Base-by-base conservation (phyloP, 2,329 filamentous ascomycete genomes). In the Dactylellina sp. region DNA sequence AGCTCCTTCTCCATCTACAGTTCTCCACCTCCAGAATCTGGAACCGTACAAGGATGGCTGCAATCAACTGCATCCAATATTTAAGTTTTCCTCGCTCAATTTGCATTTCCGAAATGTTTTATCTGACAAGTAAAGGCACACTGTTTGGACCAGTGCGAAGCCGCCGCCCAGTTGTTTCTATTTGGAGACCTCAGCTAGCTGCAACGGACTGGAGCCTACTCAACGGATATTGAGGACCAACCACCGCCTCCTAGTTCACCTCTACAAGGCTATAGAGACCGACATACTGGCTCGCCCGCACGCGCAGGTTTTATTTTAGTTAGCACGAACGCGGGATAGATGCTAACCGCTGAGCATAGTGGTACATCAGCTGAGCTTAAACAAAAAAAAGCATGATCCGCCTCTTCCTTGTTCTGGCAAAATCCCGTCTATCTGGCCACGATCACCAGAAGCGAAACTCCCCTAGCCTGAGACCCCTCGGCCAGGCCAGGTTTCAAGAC, bases 401-500 rank as follows among this genome's bases (percentile, higher is more conserved):
- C 52, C 14, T 55, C 50, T 59, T 68, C 52, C 60, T 60, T 53
- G 59, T 42, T 32, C 46, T 25, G 47, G 49, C 22, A 56, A 44
- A 59, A 65, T 39, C 44, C 42, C 50, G 70, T 50, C 61, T 74
- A 66, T 74, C 70, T 53, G 61, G 32, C 70, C 70, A 74, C 70
- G 61, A 66, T 74, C 55, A 66, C 35, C 60, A 72, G 61, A 72
- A 60, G 68, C 68, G 68, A 74, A 65, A 65, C 53, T 37, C 24
- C 53, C 28, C 61, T 22, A 64, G 53, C 39, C 37, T 37, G 32
- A 18, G 32, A 39, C 42, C 62, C 52, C 42, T 52, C 60, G 49
- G 46, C 53, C 61, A 65, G 61, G 55, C 61, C 53, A 50, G 61
- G 68, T 65, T 65, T 72, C 60, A 60, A 47, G 39, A 53, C 47